These are phyloP conservation scores for Kodamaea fungicola DNA, from an alignment of 1,139 yeast genomes.

Conservation along the genomic window DNA sequence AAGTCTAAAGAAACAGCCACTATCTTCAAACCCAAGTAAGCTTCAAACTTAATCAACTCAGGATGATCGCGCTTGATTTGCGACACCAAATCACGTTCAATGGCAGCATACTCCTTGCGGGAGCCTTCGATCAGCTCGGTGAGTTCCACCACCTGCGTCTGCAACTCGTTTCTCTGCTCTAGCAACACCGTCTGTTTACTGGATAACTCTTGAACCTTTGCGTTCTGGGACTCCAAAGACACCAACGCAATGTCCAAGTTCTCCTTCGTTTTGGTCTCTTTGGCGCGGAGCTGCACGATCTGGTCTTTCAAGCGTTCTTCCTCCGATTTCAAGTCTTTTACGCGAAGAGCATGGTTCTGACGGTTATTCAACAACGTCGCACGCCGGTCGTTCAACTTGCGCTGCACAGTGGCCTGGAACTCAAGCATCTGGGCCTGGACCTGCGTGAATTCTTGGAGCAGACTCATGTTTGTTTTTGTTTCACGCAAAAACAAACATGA, in stretches of 20 bases:
- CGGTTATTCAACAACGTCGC: conserved; percentile 26
- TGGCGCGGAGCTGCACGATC: conserved; percentile 15
- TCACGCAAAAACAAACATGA: not conserved
- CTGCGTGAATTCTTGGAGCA: conserved; percentile 23
- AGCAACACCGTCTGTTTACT: conserved; percentile 21
- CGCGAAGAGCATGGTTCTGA: conserved; percentile 25
- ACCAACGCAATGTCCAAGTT: conserved; percentile 18
- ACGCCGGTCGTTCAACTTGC: conserved; percentile 23
- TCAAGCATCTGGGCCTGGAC: conserved; percentile 29
- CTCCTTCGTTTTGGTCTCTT: conserved; percentile 21
- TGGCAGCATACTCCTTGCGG: conserved; percentile 17
- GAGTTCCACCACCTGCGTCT: conserved; percentile 23
- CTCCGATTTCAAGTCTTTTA: conserved; percentile 28
- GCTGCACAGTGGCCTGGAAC: conserved; percentile 25
- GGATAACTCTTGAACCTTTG: conserved; percentile 26
- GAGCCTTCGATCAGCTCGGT: conserved; percentile 20
- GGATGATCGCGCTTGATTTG: conserved; percentile 34
- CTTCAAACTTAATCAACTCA: conserved; percentile 41
- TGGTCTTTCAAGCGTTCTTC: conserved; percentile 23
- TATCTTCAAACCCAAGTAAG: conserved; percentile 43
- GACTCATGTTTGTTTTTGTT: conserved; percentile 1
- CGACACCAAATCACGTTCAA: conserved; percentile 18
- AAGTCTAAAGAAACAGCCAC: conserved; percentile 36
- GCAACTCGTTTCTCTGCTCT: conserved; percentile 21
- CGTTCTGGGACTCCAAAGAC: conserved; percentile 10